Base-by-base conservation (phyloP, 2,329 filamentous ascomycete species). In the Pseudocercospora musae region DNA sequence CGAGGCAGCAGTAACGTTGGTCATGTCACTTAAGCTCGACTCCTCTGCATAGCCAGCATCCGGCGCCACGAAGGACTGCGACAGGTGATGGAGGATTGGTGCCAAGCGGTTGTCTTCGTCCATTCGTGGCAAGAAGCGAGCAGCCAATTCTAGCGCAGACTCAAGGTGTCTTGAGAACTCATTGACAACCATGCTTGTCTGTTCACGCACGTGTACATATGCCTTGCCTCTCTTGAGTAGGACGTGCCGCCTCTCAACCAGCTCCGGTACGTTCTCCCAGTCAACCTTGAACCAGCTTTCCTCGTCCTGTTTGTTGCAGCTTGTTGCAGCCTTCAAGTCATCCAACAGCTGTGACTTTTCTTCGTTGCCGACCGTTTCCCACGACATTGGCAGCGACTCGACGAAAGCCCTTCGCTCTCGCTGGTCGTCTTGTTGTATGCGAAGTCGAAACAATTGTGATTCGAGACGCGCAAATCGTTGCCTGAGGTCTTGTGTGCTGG, bases 251-350 rank as follows among this genome's bases (percentile, higher is more conserved):
- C 84, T 79, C 77, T 97, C 93, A 0, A 99, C 88, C 40, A 99
- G 79, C 64, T 98, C 94, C 0, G 94, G 92, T 0, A 99, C 95
- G 33, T 88, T 86, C 74, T 92, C 90, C 92, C 94, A 99, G 72
- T 97, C 92, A 0, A 98, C 92, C 79, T 97, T 98, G 82, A 96
- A 96, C 89, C 92, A 99, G 25, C 81, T 87, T 71, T 95, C 91
- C 46, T 96, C 91, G 15, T 96, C 92, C 5, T 81, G 77, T 62
- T 75, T 80, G 67, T 78, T 80, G 53, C 82, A 70, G 4, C 81
- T 79, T 2, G 83, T 85, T 4, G 83, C 82, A 33, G 85, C 85
- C 0, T 82, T 78, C 57, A 96, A 77, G 62, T 90, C 84, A 0
- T 85, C 79, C 0, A 82, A 81, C 58, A 92, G 78, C 63, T 84